Base-by-base conservation (phyloP, 2,329 filamentous ascomycete genomes). In the Colletotrichum spinosum region DNA sequence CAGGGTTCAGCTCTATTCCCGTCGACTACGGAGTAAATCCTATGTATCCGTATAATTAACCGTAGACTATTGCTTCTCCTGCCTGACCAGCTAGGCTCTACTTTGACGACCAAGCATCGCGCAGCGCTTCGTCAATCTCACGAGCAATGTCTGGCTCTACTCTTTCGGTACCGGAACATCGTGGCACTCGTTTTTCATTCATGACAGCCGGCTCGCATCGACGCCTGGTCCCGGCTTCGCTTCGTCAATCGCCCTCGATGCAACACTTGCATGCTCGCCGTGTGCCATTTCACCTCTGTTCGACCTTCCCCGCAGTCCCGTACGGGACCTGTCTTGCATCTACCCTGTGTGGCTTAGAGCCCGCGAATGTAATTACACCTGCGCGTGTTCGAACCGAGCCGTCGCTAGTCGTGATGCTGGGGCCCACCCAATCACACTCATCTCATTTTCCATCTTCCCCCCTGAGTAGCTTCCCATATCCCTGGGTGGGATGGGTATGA, bases 51-150 rank as follows among this genome's bases (percentile, higher is more conserved):
- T 46, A 17, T 46, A 3, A 17, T 17, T 17, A 17, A 17, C 17
- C 17, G 17, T 17, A 10, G 44, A n/a, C 15, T 9, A 10, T 15
- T 11, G 11, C 13, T 9, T 15, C 44, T 46, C 8, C 44, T n/a
- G 15, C 10, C 13, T 55, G 57, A 37, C 45, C 38, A 41, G 35
- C 34, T 45, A n/a, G 37, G 15, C 38, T 15, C n/a, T 60, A 45
- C 51, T 60, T 38, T 4, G 44, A 25, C 17, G 45, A 56, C 52
- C 34, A 17, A 55, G 46, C 58, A 62, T 35, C 33, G 52, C 51
- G 45, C 57, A 52, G 44, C 53, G n/a, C 53, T 65, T 57, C 58
- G 52, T 62, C 58, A 65, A 65, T 62, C 63, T 65, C 58, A 49
- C 53, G 62, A 52, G 52, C 52, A 62, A 63, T 53, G 41, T 49